Conservation (phyloP, 2,329 filamentous ascomycete species). For the Purpureocillium lavendulum region DNA sequence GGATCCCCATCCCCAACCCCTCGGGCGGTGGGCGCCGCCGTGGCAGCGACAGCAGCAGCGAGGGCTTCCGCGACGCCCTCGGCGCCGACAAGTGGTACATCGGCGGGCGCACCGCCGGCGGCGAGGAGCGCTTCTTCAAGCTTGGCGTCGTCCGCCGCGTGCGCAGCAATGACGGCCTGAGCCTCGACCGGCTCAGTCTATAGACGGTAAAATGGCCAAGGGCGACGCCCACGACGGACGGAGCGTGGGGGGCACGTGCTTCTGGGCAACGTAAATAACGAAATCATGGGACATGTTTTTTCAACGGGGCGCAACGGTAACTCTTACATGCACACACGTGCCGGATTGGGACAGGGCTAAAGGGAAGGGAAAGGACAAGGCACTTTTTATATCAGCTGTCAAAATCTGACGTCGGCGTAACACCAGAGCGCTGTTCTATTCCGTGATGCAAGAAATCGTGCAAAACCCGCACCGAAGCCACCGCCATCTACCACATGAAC, state of each 20-base stretch:
- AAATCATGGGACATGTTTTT: too few species aligned
- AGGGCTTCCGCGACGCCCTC: conserved; percentile 65
- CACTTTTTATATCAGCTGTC: neutral
- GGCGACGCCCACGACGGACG: too few species aligned
- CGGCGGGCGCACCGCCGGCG: conserved; percentile 63
- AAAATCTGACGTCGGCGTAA: neutral
- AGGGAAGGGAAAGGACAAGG: too few species aligned
- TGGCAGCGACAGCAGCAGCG: conserved; percentile 66
- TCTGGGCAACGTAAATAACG: conserved; percentile 5
- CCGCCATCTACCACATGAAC: conserved; percentile 64
- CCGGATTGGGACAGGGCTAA: too few species aligned
- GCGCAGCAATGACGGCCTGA: conserved; percentile 65
- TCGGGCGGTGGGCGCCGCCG: conserved; percentile 36
- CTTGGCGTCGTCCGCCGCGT: conserved; percentile 66
- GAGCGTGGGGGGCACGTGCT: too few species aligned
- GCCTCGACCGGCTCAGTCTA: conserved; percentile 66
- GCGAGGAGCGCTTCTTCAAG: conserved; percentile 79
- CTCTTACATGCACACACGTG: neutral
- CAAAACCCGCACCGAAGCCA: neutral
- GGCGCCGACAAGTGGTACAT: conserved; percentile 77
- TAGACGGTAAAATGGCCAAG: conserved; percentile 29
- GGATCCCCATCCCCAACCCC: conserved; percentile 31
- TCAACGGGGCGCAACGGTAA: neutral
- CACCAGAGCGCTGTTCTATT: too few species aligned
- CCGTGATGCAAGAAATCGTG: too few species aligned